Evolutionary conservation across 108 stramenopile genomes (phyloP).

Genomic region (Craspedostauros australis): DNA sequence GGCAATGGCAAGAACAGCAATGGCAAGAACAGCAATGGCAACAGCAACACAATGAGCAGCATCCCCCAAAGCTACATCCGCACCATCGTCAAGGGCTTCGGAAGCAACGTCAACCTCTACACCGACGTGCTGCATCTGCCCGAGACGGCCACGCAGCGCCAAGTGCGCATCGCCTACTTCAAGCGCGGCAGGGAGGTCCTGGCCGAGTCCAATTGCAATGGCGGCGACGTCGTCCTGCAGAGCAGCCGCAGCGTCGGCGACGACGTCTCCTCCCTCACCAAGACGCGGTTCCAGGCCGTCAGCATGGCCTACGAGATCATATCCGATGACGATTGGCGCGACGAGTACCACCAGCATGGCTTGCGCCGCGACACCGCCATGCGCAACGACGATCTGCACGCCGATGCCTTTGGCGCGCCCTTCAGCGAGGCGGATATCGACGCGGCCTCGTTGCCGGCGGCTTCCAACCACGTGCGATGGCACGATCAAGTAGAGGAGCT

Average conservation of each 20-base stretch:
- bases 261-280: no score
- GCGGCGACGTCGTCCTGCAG: no score
- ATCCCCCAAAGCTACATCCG: conserved; percentile 11
- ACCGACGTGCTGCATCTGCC: conserved; percentile 17
- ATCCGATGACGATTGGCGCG: conserved; percentile 25
- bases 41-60: no score
- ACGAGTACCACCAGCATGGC: conserved; percentile 20
- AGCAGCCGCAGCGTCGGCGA: conserved; percentile 7
- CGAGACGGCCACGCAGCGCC: conserved; percentile 17
- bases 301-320: conserved; percentile 47
- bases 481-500: conserved; percentile 49
- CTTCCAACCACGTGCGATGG: conserved; percentile 22
- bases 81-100: conserved; percentile 13
- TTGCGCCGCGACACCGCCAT: not conserved
- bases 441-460: not conserved
- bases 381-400: not conserved
- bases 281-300: conserved; percentile 32
- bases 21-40: no score
- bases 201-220: not conserved
- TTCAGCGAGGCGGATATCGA: not conserved
- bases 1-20: no score
- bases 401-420: no score
- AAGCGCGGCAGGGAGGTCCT: conserved; percentile 34
- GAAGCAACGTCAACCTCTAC: conserved; percentile 12
- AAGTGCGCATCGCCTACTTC: conserved; percentile 70